phyloP scores from a whole-genome alignment of 257 asterid genomes.

The Knoxia roxburghii region DNA sequence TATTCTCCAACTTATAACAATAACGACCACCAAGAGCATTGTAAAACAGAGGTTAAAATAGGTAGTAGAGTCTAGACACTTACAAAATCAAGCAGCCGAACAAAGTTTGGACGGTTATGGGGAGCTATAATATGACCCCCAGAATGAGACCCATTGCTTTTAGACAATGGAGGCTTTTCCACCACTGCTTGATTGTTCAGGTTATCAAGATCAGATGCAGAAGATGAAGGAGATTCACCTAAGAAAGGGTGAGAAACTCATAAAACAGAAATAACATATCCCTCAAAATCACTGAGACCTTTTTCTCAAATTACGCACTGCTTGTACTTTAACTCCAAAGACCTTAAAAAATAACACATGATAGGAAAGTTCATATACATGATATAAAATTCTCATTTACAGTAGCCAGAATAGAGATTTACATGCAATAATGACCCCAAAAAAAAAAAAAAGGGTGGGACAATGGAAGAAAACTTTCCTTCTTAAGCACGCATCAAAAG shows the following conservation, averaged over 20 bases:
- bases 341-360: not conserved
- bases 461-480: not conserved
- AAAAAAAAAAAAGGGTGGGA: not conserved
- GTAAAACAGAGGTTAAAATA: not conserved
- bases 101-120: constrained; percentile 51
- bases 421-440: not conserved
- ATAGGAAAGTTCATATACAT: not conserved
- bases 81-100: constrained; percentile 83
- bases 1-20: not conserved
- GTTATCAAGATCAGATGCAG: constrained; percentile 91
- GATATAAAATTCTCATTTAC: not conserved
- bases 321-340: not conserved
- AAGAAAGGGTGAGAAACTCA: constrained; percentile 25
- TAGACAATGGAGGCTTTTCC: constrained; percentile 52
- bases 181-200: constrained; percentile 56
- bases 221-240: constrained; percentile 97
- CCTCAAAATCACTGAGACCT: not conserved
- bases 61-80: constrained; percentile 29
- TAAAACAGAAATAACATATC: constrained; percentile 7
- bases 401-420: not conserved
- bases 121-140: constrained; percentile 57
- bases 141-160: constrained; percentile 50
- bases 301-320: not conserved
- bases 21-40: not conserved
- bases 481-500: not conserved